Conservation (phyloP, 495 filamentous ascomycete species). For the Penicillium cosmopolitanum region DNA sequence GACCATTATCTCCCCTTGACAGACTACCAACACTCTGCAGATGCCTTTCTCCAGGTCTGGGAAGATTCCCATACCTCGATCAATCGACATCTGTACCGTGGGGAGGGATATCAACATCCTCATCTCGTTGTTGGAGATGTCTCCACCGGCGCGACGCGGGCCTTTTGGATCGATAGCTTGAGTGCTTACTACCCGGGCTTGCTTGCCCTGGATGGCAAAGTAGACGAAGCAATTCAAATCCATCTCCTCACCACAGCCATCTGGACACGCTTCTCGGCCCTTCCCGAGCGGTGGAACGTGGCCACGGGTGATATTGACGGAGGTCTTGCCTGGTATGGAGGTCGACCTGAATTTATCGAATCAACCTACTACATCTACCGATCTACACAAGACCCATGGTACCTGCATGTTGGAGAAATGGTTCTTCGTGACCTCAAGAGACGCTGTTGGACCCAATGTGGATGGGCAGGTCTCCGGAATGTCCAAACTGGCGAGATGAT, state of each 20-base stretch:
- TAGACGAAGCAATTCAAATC: constrained; percentile 87
- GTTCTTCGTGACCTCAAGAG: constrained; percentile 83
- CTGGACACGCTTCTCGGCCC: constrained; percentile 89
- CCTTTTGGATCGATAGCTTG: constrained; percentile 94
- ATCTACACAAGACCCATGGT: constrained; percentile 95
- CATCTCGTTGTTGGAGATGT: constrained; percentile 92
- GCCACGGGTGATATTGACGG: constrained; percentile 82
- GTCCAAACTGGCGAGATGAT: constrained; percentile 85
- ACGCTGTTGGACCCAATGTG: constrained; percentile 91
- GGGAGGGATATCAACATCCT: constrained; percentile 72
- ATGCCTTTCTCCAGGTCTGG: constrained; percentile 84
- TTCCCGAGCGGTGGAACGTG: constrained; percentile 93
- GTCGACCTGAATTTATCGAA: constrained; percentile 94
- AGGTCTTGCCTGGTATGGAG: constrained; percentile 91
- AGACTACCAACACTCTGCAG: constrained; percentile 69
- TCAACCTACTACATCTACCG: constrained; percentile 91
- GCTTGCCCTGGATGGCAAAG: constrained; percentile 80
- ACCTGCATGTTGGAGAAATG: constrained; percentile 95
- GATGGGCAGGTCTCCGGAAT: constrained; percentile 95
- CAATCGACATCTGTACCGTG: constrained; percentile 78
- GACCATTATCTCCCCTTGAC: constrained; percentile 59
- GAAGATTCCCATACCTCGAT: constrained; percentile 81
- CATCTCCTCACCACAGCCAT: constrained; percentile 89
- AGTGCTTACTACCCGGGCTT: constrained; percentile 94
- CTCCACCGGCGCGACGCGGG: constrained; percentile 76